Conservation (phyloP, 2,329 filamentous ascomycete species). For the Lachnellula willkommii region DNA sequence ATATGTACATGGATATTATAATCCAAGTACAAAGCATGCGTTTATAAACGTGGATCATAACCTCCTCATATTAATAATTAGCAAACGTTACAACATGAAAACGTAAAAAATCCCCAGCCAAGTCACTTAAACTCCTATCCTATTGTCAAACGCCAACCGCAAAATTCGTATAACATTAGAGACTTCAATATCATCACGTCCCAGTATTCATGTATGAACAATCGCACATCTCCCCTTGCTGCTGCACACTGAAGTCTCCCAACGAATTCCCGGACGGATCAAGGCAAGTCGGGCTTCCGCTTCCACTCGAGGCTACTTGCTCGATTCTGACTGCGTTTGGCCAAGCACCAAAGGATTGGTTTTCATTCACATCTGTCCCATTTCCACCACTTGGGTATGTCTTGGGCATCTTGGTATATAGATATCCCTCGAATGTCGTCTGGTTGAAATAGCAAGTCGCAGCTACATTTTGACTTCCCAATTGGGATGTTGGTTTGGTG, state of each 20-base stretch:
- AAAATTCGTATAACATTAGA: neutral
- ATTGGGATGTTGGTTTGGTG: constrained; percentile 42
- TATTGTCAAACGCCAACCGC: neutral
- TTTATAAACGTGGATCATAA: neutral
- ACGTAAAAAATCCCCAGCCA: neutral
- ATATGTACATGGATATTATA: too few species aligned
- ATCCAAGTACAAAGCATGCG: neutral
- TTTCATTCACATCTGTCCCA: constrained; percentile 22
- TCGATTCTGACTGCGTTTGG: constrained; percentile 53
- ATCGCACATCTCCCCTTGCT: constrained; percentile 16
- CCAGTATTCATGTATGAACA: constrained; percentile 28
- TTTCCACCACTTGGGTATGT: constrained; percentile 35
- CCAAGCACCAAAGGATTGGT: constrained; percentile 41
- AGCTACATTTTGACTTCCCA: constrained; percentile 40
- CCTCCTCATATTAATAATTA: neutral
- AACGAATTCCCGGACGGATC: constrained; percentile 35
- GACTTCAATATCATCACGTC: constrained; percentile 11
- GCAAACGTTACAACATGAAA: neutral
- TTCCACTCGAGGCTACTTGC: constrained; percentile 44
- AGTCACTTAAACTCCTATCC: neutral
- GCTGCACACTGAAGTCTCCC: constrained; percentile 33
- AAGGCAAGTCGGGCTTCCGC: constrained; percentile 50
- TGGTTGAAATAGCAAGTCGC: constrained; percentile 54
- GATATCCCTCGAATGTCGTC: constrained; percentile 49
- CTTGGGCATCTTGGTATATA: constrained; percentile 53